Evolutionary conservation across 2,329 filamentous ascomycete species (phyloP).

Genomic region (Xylariaceae sp.): DNA sequence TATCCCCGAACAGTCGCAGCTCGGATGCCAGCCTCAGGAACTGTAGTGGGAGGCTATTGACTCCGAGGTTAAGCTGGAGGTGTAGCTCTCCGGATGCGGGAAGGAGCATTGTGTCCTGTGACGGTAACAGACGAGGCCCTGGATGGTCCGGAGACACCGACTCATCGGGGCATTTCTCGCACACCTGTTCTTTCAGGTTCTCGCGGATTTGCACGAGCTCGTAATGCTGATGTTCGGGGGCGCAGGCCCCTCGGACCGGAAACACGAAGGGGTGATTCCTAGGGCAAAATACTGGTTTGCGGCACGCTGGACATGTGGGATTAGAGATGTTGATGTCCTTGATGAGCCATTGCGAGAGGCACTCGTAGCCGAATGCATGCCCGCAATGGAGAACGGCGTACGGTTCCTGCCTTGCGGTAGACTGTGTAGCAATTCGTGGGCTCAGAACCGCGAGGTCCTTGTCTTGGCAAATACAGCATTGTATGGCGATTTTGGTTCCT

Average conservation of each 20-base stretch:
- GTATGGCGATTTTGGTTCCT: neutral
- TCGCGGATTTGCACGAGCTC: neutral
- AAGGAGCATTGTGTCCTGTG: no score
- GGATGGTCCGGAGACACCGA: no score
- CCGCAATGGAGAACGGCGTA: conserved; percentile 1
- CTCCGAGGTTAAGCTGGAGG: no score
- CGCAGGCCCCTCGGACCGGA: neutral
- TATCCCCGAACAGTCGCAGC: no score
- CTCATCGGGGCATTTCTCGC: neutral
- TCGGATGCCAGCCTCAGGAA: no score
- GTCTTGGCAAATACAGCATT: neutral
- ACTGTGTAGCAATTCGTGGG: neutral
- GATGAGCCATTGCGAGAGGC: neutral
- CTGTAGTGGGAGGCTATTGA: no score
- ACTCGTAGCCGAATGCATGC: conserved; percentile 2
- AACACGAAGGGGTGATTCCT: neutral
- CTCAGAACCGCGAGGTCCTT: neutral
- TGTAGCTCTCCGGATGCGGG: no score
- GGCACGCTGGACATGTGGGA: neutral
- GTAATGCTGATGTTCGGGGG: neutral
- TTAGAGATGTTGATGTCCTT: neutral
- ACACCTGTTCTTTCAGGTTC: neutral
- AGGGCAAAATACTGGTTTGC: neutral
- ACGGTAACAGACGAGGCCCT: no score
- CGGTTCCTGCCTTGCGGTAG: neutral